phyloP scores from a whole-genome alignment of 2,329 filamentous ascomycete genomes.

The Myriosclerotinia duriaeana region DNA sequence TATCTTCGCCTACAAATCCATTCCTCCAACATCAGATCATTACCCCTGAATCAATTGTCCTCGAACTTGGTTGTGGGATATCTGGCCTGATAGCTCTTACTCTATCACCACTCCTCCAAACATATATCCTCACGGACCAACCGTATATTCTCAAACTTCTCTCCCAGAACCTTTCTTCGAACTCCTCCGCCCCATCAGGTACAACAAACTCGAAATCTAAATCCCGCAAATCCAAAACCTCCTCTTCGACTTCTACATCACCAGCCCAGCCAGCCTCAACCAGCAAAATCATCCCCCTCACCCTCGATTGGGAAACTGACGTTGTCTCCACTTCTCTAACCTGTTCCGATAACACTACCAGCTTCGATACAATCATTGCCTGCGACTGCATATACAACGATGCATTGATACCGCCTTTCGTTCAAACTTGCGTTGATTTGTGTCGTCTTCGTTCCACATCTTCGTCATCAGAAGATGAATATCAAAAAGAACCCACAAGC shows the following conservation, averaged over 20 bases:
- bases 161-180: conserved; percentile 71
- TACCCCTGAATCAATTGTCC: conserved; percentile 42
- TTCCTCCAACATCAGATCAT: conserved; percentile 44
- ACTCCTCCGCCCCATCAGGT: conserved; percentile 21
- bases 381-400: conserved; percentile 98
- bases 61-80: conserved; percentile 89
- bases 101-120: conserved; percentile 57
- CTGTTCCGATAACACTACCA: conserved; percentile 39
- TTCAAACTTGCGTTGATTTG: conserved; percentile 75
- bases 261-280: background rate
- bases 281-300: conserved; percentile 18
- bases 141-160: conserved; percentile 76
- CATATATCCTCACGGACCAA: conserved; percentile 84
- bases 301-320: conserved; percentile 79
- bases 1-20: conserved; percentile 61
- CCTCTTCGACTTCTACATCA: conserved; percentile 7
- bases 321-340: conserved; percentile 32
- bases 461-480: background rate
- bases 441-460: conserved; percentile 56
- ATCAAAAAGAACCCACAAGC: conserved; percentile 27
- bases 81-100: conserved; percentile 74
- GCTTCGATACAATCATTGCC: conserved; percentile 74
- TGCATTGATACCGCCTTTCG: conserved; percentile 74
- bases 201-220: conserved; percentile 15
- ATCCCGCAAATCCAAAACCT: conserved; percentile 32